These are phyloP conservation scores for Auxenochlorella pyrenoidosa DNA, from an alignment of 139 green algal genomes.

Conservation along the genomic window DNA sequence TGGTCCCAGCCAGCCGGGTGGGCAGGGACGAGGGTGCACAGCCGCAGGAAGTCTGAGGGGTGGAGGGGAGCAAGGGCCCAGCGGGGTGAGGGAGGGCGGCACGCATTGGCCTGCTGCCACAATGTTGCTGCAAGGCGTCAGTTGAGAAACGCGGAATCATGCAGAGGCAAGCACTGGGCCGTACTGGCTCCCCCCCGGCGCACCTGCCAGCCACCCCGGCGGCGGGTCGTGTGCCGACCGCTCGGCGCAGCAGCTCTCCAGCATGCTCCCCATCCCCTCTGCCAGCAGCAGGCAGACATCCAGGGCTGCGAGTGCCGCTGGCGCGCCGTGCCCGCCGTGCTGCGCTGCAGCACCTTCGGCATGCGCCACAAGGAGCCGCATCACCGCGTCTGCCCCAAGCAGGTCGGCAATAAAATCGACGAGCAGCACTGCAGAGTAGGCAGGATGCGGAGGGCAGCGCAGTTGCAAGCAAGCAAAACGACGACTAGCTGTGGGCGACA, in stretches of 20 bases:
- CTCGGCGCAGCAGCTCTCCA: neutral
- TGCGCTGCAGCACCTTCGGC: neutral
- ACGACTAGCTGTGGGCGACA: neutral
- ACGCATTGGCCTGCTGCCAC: neutral
- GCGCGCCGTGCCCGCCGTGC: neutral
- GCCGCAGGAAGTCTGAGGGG: constrained; percentile 5
- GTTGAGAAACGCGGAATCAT: no score
- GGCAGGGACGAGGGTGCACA: neutral
- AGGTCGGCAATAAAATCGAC: constrained; percentile 10
- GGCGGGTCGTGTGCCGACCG: neutral
- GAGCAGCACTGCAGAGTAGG: neutral
- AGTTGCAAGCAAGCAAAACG: no score
- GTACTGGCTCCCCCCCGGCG: neutral
- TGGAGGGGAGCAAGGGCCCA: neutral
- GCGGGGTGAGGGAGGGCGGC: neutral
- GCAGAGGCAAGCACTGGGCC: no score
- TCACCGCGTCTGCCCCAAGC: neutral
- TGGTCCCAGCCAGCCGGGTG: neutral
- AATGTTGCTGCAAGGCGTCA: neutral
- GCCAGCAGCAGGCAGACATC: constrained; percentile 13
- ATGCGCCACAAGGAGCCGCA: neutral
- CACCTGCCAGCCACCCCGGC: constrained; percentile 10
- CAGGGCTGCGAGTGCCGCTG: neutral
- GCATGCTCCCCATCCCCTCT: neutral
- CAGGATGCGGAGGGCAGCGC: neutral